Evolutionary conservation across 73 alveolate species (phyloP).

Genomic region (Stentor roeselii): DNA sequence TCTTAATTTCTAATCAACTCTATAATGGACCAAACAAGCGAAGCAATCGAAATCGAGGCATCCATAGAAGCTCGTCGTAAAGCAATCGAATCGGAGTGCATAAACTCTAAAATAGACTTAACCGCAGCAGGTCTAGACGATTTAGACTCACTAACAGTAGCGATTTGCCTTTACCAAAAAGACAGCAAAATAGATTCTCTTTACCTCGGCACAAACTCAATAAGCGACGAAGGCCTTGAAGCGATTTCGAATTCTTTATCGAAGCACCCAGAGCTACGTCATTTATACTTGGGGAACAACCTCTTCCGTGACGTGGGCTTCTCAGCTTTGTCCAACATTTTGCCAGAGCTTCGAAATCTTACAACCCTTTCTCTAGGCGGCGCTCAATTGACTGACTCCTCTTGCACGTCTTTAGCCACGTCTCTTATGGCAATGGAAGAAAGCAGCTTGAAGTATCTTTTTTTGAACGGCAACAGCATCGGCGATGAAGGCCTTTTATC

Average conservation of each 20-base stretch:
- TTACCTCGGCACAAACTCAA: constrained; percentile 25
- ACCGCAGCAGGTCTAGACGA: constrained; percentile 21
- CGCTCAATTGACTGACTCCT: neutral
- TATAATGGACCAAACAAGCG: neutral
- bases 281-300: constrained; percentile 21
- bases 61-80: neutral
- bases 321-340: neutral
- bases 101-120: constrained; percentile 1
- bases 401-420: constrained; percentile 6
- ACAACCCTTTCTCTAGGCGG: constrained; percentile 24
- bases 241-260: constrained; percentile 24
- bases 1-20: too few species aligned
- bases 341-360: neutral
- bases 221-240: constrained; percentile 22
- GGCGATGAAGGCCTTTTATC: constrained; percentile 27
- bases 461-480: constrained; percentile 21
- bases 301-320: constrained; percentile 13
- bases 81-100: constrained; percentile 5
- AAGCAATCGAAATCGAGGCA: constrained; percentile 4
- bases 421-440: constrained; percentile 24
- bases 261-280: constrained; percentile 12
- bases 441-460: neutral
- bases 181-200: neutral
- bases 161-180: constrained; percentile 13
- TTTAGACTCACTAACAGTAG: constrained; percentile 22